Conservation (phyloP, 768 basidiomycete species). For the Boletus rubroflammeus region DNA sequence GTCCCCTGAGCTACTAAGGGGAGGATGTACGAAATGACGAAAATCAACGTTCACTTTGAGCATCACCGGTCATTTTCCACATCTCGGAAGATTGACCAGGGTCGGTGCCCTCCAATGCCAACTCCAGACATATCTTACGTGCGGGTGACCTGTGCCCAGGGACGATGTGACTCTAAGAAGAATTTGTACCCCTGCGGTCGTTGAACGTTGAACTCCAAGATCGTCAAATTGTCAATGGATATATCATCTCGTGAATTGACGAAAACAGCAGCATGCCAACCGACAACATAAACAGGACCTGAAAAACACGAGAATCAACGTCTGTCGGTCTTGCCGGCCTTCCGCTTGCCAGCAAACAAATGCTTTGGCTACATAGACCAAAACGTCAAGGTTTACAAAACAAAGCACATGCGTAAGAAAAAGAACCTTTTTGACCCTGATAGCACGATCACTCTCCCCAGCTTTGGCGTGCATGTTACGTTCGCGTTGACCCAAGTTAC, state of each 20-base stretch:
- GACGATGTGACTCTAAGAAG: neutral
- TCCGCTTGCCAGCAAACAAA: conserved; percentile 81
- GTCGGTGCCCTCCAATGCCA: neutral
- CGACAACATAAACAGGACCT: neutral
- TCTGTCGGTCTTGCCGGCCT: conserved; percentile 78
- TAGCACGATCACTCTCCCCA: conserved; percentile 83
- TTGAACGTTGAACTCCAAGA: neutral
- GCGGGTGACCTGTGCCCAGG: neutral
- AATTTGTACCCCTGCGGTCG: neutral
- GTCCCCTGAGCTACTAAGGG: neutral
- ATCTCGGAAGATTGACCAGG: neutral
- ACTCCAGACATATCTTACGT: neutral
- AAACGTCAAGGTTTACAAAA: neutral
- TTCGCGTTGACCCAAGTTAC: conserved; percentile 81
- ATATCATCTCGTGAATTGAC: neutral
- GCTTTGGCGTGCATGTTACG: conserved; percentile 89
- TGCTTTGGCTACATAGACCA: conserved; percentile 66
- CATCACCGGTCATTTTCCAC: neutral
- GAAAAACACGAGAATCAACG: conserved; percentile 40
- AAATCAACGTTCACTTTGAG: neutral
- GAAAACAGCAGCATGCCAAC: conserved; percentile 2
- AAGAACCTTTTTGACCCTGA: conserved; percentile 78
- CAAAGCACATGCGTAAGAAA: neutral
- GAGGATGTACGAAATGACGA: neutral
- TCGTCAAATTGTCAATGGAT: neutral